These are phyloP conservation scores for Tilletia walkeri DNA, from an alignment of 1,284 basidiomycete species.

Conservation along the genomic window DNA sequence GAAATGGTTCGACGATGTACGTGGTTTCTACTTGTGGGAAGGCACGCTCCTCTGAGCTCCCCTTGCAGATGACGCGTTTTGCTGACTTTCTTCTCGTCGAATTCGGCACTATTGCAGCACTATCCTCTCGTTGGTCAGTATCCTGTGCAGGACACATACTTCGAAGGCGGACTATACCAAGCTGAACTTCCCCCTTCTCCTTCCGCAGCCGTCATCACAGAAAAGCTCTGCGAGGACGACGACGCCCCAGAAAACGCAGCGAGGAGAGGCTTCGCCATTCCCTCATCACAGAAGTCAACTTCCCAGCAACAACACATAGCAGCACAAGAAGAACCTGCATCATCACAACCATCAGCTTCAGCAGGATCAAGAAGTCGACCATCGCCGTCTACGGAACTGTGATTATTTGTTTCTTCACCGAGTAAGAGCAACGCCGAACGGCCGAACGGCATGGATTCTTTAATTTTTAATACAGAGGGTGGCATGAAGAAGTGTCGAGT, in stretches of 20 bases:
- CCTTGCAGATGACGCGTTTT: not conserved
- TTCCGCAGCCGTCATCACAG: constrained; percentile 11
- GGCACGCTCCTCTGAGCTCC: not conserved
- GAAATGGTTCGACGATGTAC: constrained; percentile 12
- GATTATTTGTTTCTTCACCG: not conserved
- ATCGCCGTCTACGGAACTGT: not conserved
- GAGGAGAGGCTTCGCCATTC: constrained; percentile 17
- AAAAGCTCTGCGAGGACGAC: constrained; percentile 17
- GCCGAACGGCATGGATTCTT: too few species aligned
- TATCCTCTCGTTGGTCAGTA: constrained; percentile 14
- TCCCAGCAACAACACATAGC: not conserved
- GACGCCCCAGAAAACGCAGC: constrained; percentile 20
- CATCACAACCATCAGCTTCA: too few species aligned
- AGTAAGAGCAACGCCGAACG: too few species aligned
- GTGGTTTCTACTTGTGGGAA: not conserved
- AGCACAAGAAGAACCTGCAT: not conserved
- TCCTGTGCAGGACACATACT: not conserved
- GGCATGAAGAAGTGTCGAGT: too few species aligned
- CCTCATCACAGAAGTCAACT: constrained; percentile 7
- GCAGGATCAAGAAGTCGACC: not conserved
- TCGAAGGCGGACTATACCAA: too few species aligned
- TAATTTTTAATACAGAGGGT: too few species aligned
- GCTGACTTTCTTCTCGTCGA: not conserved
- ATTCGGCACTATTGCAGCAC: not conserved
- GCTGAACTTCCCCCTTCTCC: not conserved